Evolutionary conservation across 441 rosid genomes (phyloP).

Genomic region (Gossypium schwendimanii): DNA sequence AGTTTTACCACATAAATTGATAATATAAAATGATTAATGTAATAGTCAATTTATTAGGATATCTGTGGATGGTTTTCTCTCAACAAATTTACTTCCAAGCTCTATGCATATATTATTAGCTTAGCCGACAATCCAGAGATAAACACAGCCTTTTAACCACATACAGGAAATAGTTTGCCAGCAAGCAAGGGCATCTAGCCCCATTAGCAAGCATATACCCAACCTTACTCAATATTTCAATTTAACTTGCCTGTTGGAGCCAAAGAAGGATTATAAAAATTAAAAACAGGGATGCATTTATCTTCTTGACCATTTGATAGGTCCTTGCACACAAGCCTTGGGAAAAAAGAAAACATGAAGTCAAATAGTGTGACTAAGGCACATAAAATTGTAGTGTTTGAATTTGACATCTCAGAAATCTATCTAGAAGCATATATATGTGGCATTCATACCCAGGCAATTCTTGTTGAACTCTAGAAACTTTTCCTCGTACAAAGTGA

Average conservation of each 20-base stretch:
- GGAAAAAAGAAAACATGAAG: conserved; percentile 17
- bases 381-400: not conserved
- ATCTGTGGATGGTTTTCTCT: not conserved
- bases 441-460: conserved; percentile 41
- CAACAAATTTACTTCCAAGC: not conserved
- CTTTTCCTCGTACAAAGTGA: conserved; percentile 21
- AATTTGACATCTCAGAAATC: not conserved
- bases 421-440: not conserved
- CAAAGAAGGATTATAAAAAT: conserved; percentile 30
- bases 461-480: conserved; percentile 19
- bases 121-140: not conserved
- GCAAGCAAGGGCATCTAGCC: not conserved
- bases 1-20: not conserved
- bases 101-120: not conserved
- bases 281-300: conserved; percentile 38
- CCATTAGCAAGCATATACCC: not conserved
- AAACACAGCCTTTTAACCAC: not conserved
- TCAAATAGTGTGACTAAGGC: not conserved
- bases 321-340: conserved; percentile 48
- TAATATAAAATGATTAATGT: not conserved
- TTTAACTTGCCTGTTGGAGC: conserved; percentile 46
- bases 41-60: not conserved
- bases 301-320: conserved; percentile 39
- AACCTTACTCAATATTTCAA: conserved; percentile 1
- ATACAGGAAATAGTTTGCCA: not conserved